Base-by-base conservation (phyloP, 768 basidiomycete species). In the Coprinopsis cinerea region DNA sequence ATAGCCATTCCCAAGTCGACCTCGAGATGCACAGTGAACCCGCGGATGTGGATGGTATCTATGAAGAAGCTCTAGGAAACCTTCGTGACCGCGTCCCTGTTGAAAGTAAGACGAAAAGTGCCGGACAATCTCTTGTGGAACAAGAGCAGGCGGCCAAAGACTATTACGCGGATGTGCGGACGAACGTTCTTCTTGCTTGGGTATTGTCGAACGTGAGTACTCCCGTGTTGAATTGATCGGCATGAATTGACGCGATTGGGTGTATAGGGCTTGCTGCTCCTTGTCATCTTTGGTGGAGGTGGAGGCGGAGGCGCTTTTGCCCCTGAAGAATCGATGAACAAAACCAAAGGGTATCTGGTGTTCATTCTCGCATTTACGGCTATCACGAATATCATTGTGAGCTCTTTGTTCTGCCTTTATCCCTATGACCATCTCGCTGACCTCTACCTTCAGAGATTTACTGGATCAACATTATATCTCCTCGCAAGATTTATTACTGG, bases 161-260 rank as follows among this genome's bases (percentile, higher is more conserved):
- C 57, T 93, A 92, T 67, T 94, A 92, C 64, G 88, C 90, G 0
- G 83, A 82, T 58, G 88, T 93, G 47, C 71, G 91, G 55, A 92
- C 90, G 5, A 92, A 92, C 67, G 86, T 75, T 27, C 65, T 94
- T 37, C 70, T 94, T 48, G 69, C 77, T 2, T 93, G 92, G 92
- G 88, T 88, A 2, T 59, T 93, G 53, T 85, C 88, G 23, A 93
- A 93, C 60, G 91, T 90, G 44, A 53, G 66, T 57, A 10, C 13
- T 24, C 17, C 44, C 46, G n/a, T 25, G 17, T 18, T 39, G 10
- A 10, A 39, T 13, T 41, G 20, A 30, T 52, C 17, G 46, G 17
- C 14, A 27, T 53, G 3, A 11, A n/a, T 15, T 2, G 14, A 52
- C 24, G 23, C 22, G 25, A 49, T 44, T 35, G n/a, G 32, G 44